These are phyloP conservation scores for Acmispon strigosus DNA, from an alignment of 306 rosid genomes.

Conservation along the genomic window DNA sequence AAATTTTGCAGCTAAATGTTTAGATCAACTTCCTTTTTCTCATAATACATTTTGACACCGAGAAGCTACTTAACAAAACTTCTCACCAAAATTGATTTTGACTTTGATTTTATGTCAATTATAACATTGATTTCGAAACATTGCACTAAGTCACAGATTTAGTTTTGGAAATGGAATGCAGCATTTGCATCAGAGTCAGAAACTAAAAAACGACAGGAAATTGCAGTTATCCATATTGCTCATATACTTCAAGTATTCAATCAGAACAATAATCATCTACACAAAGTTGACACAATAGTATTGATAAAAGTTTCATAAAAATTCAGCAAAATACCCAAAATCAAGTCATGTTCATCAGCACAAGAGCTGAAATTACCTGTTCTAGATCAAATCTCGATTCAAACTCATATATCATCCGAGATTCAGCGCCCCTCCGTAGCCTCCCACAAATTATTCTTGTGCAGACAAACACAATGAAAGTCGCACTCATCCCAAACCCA, in stretches of 20 bases:
- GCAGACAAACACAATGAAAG: conserved; percentile 90
- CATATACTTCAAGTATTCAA: neutral
- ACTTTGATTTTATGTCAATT: too few relatives aligned
- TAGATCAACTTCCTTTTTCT: too few relatives aligned
- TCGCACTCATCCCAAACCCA: conserved; percentile 96
- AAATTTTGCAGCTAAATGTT: neutral
- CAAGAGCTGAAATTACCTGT: conserved; percentile 45
- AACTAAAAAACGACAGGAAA: neutral
- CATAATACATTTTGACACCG: too few relatives aligned
- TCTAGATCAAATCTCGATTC: conserved; percentile 71
- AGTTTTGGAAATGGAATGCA: conserved; percentile 11
- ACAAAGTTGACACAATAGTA: neutral
- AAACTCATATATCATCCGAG: conserved; percentile 63
- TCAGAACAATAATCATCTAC: neutral
- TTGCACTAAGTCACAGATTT: neutral
- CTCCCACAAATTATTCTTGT: conserved; percentile 94
- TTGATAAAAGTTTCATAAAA: neutral
- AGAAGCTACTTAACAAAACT: too few relatives aligned
- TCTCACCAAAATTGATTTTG: too few relatives aligned
- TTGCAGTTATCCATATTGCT: conserved; percentile 2
- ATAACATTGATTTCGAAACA: too few relatives aligned
- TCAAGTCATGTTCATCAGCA: neutral
- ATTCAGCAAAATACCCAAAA: neutral
- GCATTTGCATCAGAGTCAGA: conserved; percentile 25
- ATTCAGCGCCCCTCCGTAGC: conserved; percentile 46